phyloP scores from a whole-genome alignment of 495 filamentous ascomycete species.

The Penicillium atrosanguineum region DNA sequence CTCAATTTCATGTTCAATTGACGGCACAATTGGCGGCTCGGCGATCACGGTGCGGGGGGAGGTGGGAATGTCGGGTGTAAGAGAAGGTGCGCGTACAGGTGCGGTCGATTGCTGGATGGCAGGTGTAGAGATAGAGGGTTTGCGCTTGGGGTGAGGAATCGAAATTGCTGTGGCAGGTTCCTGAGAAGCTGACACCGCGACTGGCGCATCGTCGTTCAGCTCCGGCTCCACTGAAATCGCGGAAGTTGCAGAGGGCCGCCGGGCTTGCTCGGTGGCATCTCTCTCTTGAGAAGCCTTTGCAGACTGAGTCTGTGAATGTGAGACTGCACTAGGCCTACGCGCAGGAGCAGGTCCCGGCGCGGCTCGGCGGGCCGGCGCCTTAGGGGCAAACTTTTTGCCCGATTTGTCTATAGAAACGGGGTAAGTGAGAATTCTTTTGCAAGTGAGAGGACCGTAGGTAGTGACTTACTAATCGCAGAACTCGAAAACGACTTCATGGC shows the following conservation, averaged over 20 bases:
- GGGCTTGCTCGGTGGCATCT: conserved; percentile 21
- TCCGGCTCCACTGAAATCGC: conserved; percentile 18
- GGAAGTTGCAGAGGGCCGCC: conserved; percentile 18
- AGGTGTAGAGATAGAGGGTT: conserved; percentile 20
- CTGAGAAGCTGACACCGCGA: conserved; percentile 7
- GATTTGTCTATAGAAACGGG: conserved; percentile 44
- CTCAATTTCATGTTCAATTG: conserved; percentile 16
- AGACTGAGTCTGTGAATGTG: conserved; percentile 33
- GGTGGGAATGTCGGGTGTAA: conserved; percentile 12
- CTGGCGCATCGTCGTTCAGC: conserved; percentile 11
- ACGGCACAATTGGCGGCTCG: conserved; percentile 8
- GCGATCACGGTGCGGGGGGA: conserved; percentile 10
- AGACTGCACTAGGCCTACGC: conserved; percentile 38
- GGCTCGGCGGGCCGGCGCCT: conserved; percentile 48
- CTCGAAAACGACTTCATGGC: conserved; percentile 55
- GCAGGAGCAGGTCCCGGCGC: conserved; percentile 34
- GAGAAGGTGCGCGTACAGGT: conserved; percentile 4
- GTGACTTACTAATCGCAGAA: conserved; percentile 54
- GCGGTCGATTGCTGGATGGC: neutral
- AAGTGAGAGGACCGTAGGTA: neutral
- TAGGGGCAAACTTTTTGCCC: conserved; percentile 55
- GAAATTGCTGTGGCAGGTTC: conserved; percentile 26
- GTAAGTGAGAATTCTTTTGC: conserved; percentile 2
- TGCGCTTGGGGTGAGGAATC: conserved; percentile 31
- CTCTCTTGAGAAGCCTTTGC: conserved; percentile 29